A percentile compares a stretch with the other conserved stretches of the same genome.
These are phyloP conservation scores for Xylariaceae sp. DNA, from an alignment of 2,329 filamentous ascomycete genomes.

Conservation along the genomic window DNA sequence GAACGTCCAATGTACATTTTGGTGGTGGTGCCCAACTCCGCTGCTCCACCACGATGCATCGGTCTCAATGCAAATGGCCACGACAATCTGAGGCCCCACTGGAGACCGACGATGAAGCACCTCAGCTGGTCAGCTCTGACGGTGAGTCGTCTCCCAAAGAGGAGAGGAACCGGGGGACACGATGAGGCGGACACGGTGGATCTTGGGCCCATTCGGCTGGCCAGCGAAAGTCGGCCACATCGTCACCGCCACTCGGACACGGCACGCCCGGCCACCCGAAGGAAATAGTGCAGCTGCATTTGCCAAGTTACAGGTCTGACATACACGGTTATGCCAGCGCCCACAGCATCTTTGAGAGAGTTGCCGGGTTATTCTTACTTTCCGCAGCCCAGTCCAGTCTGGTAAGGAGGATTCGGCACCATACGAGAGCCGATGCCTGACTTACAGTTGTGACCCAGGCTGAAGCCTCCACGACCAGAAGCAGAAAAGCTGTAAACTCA, in stretches of 20 bases:
- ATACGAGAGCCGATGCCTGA: too few species aligned
- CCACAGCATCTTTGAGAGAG: too few species aligned
- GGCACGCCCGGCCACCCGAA: neutral
- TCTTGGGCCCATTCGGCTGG: slow-evolving; percentile 13
- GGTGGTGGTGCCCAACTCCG: slow-evolving; percentile 25
- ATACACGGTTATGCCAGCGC: too few species aligned
- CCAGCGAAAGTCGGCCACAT: slow-evolving; percentile 23
- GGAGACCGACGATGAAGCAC: slow-evolving; percentile 13
- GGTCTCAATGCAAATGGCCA: slow-evolving; percentile 21
- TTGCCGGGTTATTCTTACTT: too few species aligned
- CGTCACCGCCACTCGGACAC: slow-evolving; percentile 24
- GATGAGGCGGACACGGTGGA: slow-evolving; percentile 22
- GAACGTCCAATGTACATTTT: slow-evolving; percentile 9
- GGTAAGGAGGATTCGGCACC: too few species aligned
- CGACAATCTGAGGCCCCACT: slow-evolving; percentile 15
- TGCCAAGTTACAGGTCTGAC: too few species aligned
- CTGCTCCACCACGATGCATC: slow-evolving; percentile 24
- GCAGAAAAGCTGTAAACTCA: too few species aligned
- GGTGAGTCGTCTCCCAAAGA: slow-evolving; percentile 9
- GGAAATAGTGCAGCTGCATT: neutral
- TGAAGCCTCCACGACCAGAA: too few species aligned
- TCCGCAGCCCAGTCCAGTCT: too few species aligned
- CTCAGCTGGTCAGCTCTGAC: slow-evolving; percentile 7
- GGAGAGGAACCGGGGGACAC: slow-evolving; percentile 7
- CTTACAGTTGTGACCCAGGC: too few species aligned